Percentiles rank a stretch among this genome's conserved stretches.
phyloP scores from a whole-genome alignment of 2,329 filamentous ascomycete species.

The Fusarium veterinarium region DNA sequence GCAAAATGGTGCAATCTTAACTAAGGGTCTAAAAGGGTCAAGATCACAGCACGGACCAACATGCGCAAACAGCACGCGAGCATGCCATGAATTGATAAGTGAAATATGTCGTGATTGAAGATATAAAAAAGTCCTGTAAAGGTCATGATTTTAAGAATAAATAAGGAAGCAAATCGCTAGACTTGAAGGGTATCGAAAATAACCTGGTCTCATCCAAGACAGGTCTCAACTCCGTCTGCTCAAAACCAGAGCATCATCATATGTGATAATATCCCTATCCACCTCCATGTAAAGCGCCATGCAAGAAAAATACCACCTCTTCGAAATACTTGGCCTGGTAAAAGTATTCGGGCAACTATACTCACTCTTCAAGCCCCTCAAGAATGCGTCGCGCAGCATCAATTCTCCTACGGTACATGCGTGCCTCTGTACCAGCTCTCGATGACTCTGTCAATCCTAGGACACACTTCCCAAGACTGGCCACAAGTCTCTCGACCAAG shows the following conservation, averaged over 20 bases:
- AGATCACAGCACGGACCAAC: slow-evolving; percentile 14
- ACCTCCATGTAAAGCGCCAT: slow-evolving; percentile 30
- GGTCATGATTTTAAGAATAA: background rate
- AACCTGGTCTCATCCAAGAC: slow-evolving; percentile 41
- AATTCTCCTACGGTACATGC: slow-evolving; percentile 75
- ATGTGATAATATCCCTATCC: slow-evolving; percentile 15
- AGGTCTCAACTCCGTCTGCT: slow-evolving; percentile 40
- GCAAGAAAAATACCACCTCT: slow-evolving; percentile 23
- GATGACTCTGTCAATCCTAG: slow-evolving; percentile 67
- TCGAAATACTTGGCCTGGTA: background rate
- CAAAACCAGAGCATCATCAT: slow-evolving; percentile 37
- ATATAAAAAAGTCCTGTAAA: background rate
- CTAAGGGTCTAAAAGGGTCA: background rate
- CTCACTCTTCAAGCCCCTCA: slow-evolving; percentile 70
- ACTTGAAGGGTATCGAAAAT: slow-evolving; percentile 46
- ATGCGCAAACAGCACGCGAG: background rate
- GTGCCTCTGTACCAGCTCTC: slow-evolving; percentile 66
- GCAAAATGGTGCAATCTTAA: slow-evolving; percentile 7
- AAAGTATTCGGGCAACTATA: background rate
- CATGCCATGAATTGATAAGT: background rate
- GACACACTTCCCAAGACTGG: slow-evolving; percentile 69
- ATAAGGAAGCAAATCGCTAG: slow-evolving; percentile 30
- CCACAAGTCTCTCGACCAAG: slow-evolving; percentile 69
- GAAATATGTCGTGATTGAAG: background rate
- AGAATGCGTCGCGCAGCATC: slow-evolving; percentile 79